Percentiles rank a stretch among this genome's conserved stretches.
Evolutionary conservation across 306 rosid genomes (phyloP).

Genomic region (Amphicarpaea edgeworthii): DNA sequence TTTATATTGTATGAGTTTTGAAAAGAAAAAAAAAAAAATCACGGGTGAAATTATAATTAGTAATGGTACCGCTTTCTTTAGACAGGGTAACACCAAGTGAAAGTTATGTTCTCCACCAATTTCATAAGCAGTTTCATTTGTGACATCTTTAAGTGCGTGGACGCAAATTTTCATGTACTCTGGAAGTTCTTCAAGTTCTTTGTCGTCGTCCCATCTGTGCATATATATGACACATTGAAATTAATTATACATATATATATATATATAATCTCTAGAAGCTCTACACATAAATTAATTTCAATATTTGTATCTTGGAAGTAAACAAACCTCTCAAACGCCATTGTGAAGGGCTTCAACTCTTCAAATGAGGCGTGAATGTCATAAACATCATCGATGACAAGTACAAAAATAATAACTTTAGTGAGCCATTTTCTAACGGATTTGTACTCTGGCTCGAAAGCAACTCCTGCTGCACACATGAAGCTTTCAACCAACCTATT

Average conservation of each 20-base stretch:
- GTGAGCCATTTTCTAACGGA: constrained; percentile 70
- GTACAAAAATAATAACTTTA: constrained; percentile 55
- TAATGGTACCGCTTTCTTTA: constrained; percentile 56
- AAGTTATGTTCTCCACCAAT: constrained; percentile 52
- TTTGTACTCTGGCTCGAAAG: constrained; percentile 48
- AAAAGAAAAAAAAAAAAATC: not conserved
- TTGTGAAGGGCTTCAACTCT: constrained; percentile 65
- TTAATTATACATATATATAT: too few species aligned
- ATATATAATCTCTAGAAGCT: too few species aligned
- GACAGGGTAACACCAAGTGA: constrained; percentile 45
- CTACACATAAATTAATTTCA: too few species aligned
- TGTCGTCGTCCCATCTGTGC: constrained; percentile 63
- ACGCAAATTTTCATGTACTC: constrained; percentile 63
- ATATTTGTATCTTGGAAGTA: too few species aligned
- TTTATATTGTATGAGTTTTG: not conserved
- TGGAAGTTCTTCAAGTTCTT: constrained; percentile 55
- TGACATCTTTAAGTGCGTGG: constrained; percentile 54
- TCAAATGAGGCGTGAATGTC: constrained; percentile 66
- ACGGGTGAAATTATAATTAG: not conserved
- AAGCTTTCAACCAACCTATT: constrained; percentile 75
- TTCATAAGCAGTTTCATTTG: constrained; percentile 61
- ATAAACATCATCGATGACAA: constrained; percentile 66
- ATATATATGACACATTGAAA: not conserved
- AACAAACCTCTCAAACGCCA: constrained; percentile 59
- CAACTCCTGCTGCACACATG: constrained; percentile 66